A percentile compares a stretch with the other conserved stretches of the same genome.
Conservation (phyloP, 2,329 filamentous ascomycete genomes). For the Pseudogymnoascus pannorum region DNA sequence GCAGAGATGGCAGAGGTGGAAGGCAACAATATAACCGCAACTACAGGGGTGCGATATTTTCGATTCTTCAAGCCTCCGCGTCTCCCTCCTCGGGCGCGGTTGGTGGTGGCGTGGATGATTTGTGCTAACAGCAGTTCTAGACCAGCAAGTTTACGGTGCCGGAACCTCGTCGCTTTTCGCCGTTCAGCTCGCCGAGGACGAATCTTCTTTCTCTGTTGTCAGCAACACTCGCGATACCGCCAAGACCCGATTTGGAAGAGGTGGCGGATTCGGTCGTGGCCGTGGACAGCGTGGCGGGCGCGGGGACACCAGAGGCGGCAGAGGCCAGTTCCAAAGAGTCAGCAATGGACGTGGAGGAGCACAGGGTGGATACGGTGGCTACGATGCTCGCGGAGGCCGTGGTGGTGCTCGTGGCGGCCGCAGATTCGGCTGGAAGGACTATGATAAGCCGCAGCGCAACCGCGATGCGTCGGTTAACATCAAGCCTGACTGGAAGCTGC, state of each 20-base stretch:
- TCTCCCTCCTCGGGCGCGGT: not conserved
- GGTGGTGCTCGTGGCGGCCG: conserved; percentile 68
- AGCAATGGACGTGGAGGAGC: conserved; percentile 60
- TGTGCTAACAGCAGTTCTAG: conserved; percentile 38
- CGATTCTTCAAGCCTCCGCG: not conserved
- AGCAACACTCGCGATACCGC: conserved; percentile 84
- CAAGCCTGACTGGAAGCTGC: conserved; percentile 87
- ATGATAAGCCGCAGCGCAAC: conserved; percentile 94
- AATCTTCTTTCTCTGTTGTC: conserved; percentile 95
- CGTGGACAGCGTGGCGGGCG: conserved; percentile 64
- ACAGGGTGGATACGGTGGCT: conserved; percentile 55
- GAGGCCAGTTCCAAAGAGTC: conserved; percentile 61
- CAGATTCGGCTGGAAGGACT: conserved; percentile 97
- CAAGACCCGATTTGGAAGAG: conserved; percentile 82
- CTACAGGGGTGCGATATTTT: conserved; percentile 64
- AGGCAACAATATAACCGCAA: conserved; percentile 87
- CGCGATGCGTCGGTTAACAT: conserved; percentile 94
- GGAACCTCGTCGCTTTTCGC: conserved; percentile 82
- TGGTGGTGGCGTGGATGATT: not conserved
- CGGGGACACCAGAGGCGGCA: conserved; percentile 58
- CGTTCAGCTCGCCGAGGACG: conserved; percentile 86
- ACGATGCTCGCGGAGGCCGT: conserved; percentile 63
- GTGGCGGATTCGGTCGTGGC: conserved; percentile 81
- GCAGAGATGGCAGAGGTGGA: conserved; percentile 62
- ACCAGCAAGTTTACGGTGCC: conserved; percentile 94